A percentile compares a stretch with the other conserved stretches of the same genome.
Conservation (phyloP, 23 red algal species). For the Gracilaria vermiculophylla region DNA sequence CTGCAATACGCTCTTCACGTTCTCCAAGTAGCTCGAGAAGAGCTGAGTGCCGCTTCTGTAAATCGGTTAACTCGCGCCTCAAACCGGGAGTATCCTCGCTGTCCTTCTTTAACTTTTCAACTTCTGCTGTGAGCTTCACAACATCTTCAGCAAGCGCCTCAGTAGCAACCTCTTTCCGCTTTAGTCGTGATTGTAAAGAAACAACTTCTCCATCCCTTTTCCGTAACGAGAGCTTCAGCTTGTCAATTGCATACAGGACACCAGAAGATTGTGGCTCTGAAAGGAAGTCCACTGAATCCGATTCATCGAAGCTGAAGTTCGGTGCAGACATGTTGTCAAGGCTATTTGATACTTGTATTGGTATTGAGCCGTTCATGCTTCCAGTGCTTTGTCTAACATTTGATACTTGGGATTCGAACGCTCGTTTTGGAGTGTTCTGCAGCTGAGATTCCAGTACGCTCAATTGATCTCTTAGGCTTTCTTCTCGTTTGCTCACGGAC, state of each 20-base stretch:
- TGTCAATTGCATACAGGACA: slow-evolving; percentile 59
- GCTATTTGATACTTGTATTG: slow-evolving; percentile 30
- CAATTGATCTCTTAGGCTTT: slow-evolving; percentile 23
- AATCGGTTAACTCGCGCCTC: slow-evolving; percentile 37
- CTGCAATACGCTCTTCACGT: slow-evolving; percentile 81
- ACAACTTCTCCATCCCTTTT: slow-evolving; percentile 58
- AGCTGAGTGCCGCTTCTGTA: slow-evolving; percentile 53
- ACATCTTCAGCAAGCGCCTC: slow-evolving; percentile 66
- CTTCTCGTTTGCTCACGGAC: slow-evolving; percentile 29
- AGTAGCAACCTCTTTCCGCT: slow-evolving; percentile 52
- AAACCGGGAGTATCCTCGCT: slow-evolving; percentile 35
- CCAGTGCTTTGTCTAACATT: not conserved
- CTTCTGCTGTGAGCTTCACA: slow-evolving; percentile 40
- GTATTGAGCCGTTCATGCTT: not conserved
- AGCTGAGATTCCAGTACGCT: slow-evolving; percentile 32
- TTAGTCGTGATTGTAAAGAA: slow-evolving; percentile 58
- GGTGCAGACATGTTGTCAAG: not conserved
- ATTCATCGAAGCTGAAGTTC: slow-evolving; percentile 19
- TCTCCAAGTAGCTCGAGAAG: slow-evolving; percentile 78
- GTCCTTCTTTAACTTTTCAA: slow-evolving; percentile 45
- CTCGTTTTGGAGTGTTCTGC: not conserved
- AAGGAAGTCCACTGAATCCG: slow-evolving; percentile 8
- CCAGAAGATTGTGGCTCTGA: slow-evolving; percentile 23
- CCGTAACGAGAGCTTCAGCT: slow-evolving; percentile 45
- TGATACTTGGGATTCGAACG: not conserved